Base-by-base conservation (phyloP, 371 early-diverging fungal species). In the Ordospora pajunii region DNA sequence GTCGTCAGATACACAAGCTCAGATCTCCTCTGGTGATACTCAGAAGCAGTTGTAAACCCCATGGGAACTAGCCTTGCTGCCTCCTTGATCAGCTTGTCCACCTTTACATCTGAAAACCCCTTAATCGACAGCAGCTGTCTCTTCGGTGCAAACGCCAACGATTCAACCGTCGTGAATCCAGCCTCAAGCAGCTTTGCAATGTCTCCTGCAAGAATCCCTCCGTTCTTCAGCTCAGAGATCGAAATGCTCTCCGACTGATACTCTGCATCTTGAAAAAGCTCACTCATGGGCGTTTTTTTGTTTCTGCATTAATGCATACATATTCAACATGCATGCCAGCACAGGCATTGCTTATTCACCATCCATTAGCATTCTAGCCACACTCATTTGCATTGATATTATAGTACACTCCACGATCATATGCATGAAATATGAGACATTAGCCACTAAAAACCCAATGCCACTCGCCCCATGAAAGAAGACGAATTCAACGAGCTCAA, bases 71-170 rank as follows among this genome's bases (percentile, higher is more conserved):
- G 81, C 82, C 92, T 94, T 9, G 90, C 85, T 27, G 96, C 96
- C 88, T 96, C 97, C 32, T 88, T 86, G 21, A 96, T 80, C n/a
- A 98, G 87, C 80, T 95, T 94, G 79, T 97, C 97, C 7, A 93
- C 96, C 81, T 98, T 98, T 37, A 90, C 89, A 83, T 98, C 99
- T 0, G 94, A 92, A 78, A 97, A 91, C 54, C 99, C 99, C 84
- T 96, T 96, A 80, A 98, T 91, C 11, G 87, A 83, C 10, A 95
- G 82, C 14, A 98, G 85, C 49, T 87, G 84, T 84, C 95, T 95
- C 79, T 92, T 91, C 1, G 97, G 95, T 0, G 96, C 94, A 86
- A 88, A 97, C 7, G 95, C 97, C 70, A 98, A 86, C 0, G 94
- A 80, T 83, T 98, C 96, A 7, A 96, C 91, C 0, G 97, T 97